These are phyloP conservation scores for Thelephora terrestris DNA, from an alignment of 1,284 basidiomycete genomes.

Conservation along the genomic window DNA sequence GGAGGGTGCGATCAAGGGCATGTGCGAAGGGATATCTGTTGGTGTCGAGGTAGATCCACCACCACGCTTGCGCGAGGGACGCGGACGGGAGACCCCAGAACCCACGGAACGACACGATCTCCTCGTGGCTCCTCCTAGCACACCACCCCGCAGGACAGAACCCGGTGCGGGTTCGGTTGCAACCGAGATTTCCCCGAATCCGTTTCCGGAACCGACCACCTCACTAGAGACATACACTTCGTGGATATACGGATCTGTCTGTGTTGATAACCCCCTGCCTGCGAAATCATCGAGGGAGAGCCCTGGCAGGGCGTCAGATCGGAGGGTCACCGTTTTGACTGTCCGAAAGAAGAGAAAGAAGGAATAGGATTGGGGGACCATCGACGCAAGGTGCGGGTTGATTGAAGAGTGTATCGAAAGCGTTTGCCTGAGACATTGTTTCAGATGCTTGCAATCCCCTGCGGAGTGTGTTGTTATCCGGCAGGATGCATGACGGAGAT, in stretches of 20 bases:
- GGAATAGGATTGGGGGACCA: conserved; percentile 8
- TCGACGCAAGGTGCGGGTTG: neutral
- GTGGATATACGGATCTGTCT: conserved; percentile 45
- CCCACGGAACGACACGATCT: conserved; percentile 5
- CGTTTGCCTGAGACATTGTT: neutral
- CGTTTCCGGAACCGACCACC: conserved; percentile 52
- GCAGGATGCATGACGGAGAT: conserved; percentile 6
- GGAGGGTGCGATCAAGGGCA: conserved; percentile 53
- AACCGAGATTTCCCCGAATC: conserved; percentile 49
- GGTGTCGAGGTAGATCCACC: conserved; percentile 2
- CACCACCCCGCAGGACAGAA: conserved; percentile 32
- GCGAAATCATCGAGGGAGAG: conserved; percentile 4
- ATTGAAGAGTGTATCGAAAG: neutral
- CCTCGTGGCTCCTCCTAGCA: conserved; percentile 26
- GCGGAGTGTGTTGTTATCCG: neutral
- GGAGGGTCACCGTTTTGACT: conserved; percentile 43
- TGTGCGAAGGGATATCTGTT: conserved; percentile 51
- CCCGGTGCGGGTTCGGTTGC: conserved; percentile 16
- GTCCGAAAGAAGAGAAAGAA: conserved; percentile 55
- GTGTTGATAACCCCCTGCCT: conserved; percentile 35
- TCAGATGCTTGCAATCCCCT: neutral
- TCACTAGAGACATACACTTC: conserved; percentile 47
- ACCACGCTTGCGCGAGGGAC: conserved; percentile 17
- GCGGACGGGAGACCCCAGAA: conserved; percentile 27
- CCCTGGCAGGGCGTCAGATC: conserved; percentile 12